These are phyloP conservation scores for Thielaviopsis euricoi DNA, from an alignment of 2,329 filamentous ascomycete genomes.

Conservation along the genomic window DNA sequence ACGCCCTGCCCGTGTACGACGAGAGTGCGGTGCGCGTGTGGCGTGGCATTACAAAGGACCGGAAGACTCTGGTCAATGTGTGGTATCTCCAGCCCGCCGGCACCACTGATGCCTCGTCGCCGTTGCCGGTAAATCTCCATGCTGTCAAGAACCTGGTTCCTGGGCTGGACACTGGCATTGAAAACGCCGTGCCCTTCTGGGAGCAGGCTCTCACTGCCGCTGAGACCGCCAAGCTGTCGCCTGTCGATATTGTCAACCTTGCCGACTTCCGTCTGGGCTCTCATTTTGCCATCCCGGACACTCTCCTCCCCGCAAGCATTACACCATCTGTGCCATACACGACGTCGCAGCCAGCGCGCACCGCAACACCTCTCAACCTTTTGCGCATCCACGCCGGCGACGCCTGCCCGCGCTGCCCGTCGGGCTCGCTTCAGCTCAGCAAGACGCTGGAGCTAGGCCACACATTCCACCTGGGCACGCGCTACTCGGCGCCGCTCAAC, in stretches of 20 bases:
- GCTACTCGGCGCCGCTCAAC: slow-evolving; percentile 63
- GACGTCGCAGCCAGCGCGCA: not conserved
- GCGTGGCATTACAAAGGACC: slow-evolving; percentile 51
- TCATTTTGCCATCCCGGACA: not conserved
- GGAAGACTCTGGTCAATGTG: slow-evolving; percentile 49
- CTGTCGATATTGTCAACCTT: slow-evolving; percentile 19
- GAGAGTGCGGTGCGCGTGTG: slow-evolving; percentile 24
- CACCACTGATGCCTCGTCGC: slow-evolving; percentile 15
- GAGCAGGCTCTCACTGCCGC: slow-evolving; percentile 19
- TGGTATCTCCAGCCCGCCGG: slow-evolving; percentile 36
- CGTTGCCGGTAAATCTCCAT: slow-evolving; percentile 27
- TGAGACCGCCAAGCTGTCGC: slow-evolving; percentile 4
- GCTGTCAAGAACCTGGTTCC: slow-evolving; percentile 50
- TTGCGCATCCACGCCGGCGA: slow-evolving; percentile 52
- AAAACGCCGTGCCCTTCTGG: slow-evolving; percentile 41
- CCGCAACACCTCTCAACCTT: slow-evolving; percentile 33
- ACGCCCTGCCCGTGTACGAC: not conserved
- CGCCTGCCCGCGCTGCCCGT: slow-evolving; percentile 51
- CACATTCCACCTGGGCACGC: slow-evolving; percentile 82
- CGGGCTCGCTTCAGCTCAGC: slow-evolving; percentile 45
- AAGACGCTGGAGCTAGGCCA: slow-evolving; percentile 82
- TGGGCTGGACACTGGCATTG: slow-evolving; percentile 55
- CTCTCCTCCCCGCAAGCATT: not conserved
- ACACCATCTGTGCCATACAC: not conserved
- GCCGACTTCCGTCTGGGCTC: slow-evolving; percentile 17